phyloP scores from a whole-genome alignment of 441 rosid genomes.

The Pelargonium citronellum region DNA sequence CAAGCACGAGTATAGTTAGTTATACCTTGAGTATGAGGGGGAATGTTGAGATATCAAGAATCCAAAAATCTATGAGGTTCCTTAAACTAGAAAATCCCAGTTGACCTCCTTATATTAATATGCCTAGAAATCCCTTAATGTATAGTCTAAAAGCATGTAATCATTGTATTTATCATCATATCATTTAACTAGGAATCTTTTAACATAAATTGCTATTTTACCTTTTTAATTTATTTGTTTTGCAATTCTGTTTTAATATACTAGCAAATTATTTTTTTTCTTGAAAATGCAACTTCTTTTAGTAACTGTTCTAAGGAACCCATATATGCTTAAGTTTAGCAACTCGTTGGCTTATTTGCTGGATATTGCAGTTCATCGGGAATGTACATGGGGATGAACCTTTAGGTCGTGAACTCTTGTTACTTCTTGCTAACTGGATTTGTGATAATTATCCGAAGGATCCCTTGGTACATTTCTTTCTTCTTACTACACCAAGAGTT shows the following conservation, averaged over 20 bases:
- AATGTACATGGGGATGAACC: slow-evolving; percentile 98
- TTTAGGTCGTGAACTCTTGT: slow-evolving; percentile 77
- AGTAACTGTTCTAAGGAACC: background rate
- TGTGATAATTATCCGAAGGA: slow-evolving; percentile 72
- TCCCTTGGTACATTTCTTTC: slow-evolving; percentile 57
- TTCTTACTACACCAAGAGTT: slow-evolving; percentile 13
- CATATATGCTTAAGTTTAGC: slow-evolving; percentile 11
- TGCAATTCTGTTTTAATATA: background rate
- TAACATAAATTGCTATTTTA: background rate
- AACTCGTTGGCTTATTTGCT: slow-evolving; percentile 21
- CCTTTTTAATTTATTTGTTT: background rate
- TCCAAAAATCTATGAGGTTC: too few relatives aligned
- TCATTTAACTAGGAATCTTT: background rate
- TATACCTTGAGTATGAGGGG: too few relatives aligned
- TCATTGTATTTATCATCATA: background rate
- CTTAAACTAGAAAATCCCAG: too few relatives aligned
- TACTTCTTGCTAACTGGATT: slow-evolving; percentile 84
- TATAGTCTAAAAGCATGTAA: too few relatives aligned
- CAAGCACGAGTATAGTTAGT: too few relatives aligned
- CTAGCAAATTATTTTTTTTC: background rate
- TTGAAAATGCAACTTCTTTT: background rate
- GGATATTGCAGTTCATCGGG: slow-evolving; percentile 64
- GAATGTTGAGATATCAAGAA: too few relatives aligned
- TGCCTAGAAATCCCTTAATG: too few relatives aligned
- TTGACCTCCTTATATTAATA: too few relatives aligned